phyloP scores from a whole-genome alignment of 2,329 filamentous ascomycete species.

The Byssothecium circinans region DNA sequence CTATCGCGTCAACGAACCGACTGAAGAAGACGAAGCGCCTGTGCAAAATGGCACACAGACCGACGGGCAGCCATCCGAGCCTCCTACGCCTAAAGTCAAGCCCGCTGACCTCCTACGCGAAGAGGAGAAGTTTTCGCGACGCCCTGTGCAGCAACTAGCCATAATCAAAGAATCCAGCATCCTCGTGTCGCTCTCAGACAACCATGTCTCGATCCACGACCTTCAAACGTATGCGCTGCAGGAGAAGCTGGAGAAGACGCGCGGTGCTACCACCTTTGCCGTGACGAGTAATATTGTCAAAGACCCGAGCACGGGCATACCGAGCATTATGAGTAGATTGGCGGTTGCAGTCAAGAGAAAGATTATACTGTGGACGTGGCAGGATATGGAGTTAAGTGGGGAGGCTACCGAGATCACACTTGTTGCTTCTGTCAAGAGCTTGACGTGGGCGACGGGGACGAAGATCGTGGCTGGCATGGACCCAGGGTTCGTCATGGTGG shows the following conservation, averaged over 20 bases:
- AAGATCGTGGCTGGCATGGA: slow-evolving; percentile 89
- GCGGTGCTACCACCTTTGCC: slow-evolving; percentile 86
- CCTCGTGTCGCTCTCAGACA: slow-evolving; percentile 87
- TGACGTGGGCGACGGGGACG: slow-evolving; percentile 88
- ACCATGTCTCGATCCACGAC: slow-evolving; percentile 86
- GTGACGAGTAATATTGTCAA: slow-evolving; percentile 95
- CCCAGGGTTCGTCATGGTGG: slow-evolving; percentile 84
- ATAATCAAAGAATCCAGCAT: slow-evolving; percentile 94
- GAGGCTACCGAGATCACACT: slow-evolving; percentile 77
- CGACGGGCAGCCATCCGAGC: slow-evolving; percentile 49
- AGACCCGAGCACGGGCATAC: slow-evolving; percentile 82
- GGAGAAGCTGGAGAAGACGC: slow-evolving; percentile 78
- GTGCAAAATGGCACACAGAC: slow-evolving; percentile 33
- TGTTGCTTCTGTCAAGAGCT: slow-evolving; percentile 78
- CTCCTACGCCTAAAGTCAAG: slow-evolving; percentile 39
- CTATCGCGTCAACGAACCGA: slow-evolving; percentile 80
- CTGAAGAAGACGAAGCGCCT: slow-evolving; percentile 44
- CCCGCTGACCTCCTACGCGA: slow-evolving; percentile 85
- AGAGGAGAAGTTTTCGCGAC: slow-evolving; percentile 88
- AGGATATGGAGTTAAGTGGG: slow-evolving; percentile 81
- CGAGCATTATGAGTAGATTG: slow-evolving; percentile 86
- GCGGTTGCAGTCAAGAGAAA: slow-evolving; percentile 92
- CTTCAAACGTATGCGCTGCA: slow-evolving; percentile 80
- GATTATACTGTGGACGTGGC: slow-evolving; percentile 91
- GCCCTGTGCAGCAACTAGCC: slow-evolving; percentile 89